Evolutionary conservation across 2,329 filamentous ascomycete genomes (phyloP).

Genomic region (Magnaporthiopsis rhizophila): DNA sequence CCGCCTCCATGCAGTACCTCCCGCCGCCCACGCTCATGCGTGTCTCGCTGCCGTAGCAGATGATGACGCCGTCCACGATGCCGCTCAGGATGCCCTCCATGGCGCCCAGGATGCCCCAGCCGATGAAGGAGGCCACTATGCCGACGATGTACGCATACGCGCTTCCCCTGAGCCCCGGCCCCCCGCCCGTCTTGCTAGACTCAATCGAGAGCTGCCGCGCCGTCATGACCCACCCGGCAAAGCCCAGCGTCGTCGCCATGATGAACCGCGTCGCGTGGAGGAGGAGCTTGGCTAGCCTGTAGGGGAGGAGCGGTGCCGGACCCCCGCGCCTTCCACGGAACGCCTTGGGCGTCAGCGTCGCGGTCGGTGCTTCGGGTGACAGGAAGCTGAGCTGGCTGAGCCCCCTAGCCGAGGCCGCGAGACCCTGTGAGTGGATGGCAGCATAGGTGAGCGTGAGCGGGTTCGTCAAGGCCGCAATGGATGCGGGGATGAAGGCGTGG

Average conservation of each 20-base stretch:
- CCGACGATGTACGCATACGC: slow-evolving; percentile 93
- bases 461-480: slow-evolving; percentile 79
- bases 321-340: slow-evolving; percentile 26
- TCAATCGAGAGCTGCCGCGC: slow-evolving; percentile 66
- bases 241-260: slow-evolving; percentile 82
- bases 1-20: slow-evolving; percentile 86
- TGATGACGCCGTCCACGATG: slow-evolving; percentile 78
- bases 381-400: slow-evolving; percentile 79
- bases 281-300: slow-evolving; percentile 83
- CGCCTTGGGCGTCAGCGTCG: slow-evolving; percentile 54
- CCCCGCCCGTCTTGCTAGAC: slow-evolving; percentile 35
- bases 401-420: slow-evolving; percentile 69
- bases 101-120: slow-evolving; percentile 84
- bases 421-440: slow-evolving; percentile 82
- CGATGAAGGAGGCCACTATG: slow-evolving; percentile 85
- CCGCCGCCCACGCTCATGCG: slow-evolving; percentile 58
- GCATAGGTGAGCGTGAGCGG: slow-evolving; percentile 87
- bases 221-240: slow-evolving; percentile 94
- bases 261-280: slow-evolving; percentile 86
- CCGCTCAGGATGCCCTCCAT: slow-evolving; percentile 85
- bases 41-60: slow-evolving; percentile 91
- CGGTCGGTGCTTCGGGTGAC: slow-evolving; percentile 63
- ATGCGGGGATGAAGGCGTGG: slow-evolving; percentile 71
- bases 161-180: slow-evolving; percentile 58
- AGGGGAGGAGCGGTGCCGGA: slow-evolving; percentile 61